A percentile compares a stretch with the other conserved stretches of the same genome.
phyloP scores from a whole-genome alignment of 352 stramenopile species.

The Peronospora tabacina region DNA sequence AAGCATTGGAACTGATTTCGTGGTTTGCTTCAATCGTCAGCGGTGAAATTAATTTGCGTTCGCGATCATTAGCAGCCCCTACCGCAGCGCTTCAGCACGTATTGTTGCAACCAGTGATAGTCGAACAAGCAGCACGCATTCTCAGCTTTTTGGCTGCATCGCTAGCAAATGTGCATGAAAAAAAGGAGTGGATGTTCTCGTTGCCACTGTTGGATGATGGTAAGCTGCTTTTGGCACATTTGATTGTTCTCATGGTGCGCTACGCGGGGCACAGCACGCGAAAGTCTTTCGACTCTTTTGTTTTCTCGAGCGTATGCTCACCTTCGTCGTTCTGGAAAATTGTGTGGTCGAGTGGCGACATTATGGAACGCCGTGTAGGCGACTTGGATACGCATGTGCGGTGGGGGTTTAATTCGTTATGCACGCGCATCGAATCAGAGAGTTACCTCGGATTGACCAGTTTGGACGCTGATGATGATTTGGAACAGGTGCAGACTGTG shows the following conservation, averaged over 20 bases:
- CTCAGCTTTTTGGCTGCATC: conserved; percentile 53
- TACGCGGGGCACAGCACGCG: conserved; percentile 31
- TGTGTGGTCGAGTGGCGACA: conserved; percentile 35
- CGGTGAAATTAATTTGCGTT: conserved; percentile 29
- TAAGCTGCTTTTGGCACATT: conserved; percentile 48
- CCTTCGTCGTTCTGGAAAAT: conserved; percentile 63
- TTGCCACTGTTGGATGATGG: conserved; percentile 44
- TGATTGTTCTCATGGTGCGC: conserved; percentile 53
- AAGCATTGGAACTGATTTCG: conserved; percentile 53
- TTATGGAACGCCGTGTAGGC: conserved; percentile 46
- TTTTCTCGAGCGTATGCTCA: conserved; percentile 24
- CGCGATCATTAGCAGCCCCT: conserved; percentile 16
- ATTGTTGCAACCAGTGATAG: conserved; percentile 47
- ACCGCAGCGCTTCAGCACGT: conserved; percentile 19
- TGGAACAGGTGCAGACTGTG: conserved; percentile 8
- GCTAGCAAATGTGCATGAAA: conserved; percentile 35
- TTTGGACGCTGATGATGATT: conserved; percentile 24
- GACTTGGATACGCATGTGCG: conserved; percentile 58
- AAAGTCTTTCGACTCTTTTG: conserved; percentile 9
- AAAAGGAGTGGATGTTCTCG: conserved; percentile 42
- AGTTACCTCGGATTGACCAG: conserved; percentile 30
- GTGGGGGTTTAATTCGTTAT: conserved; percentile 44
- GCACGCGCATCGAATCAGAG: conserved; percentile 53
- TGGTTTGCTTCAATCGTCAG: conserved; percentile 47
- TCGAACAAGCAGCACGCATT: conserved; percentile 55